Percentiles rank a stretch among this genome's conserved stretches.
Evolutionary conservation across 352 stramenopile species (phyloP).

Genomic region (Phytophthora hibernalis): DNA sequence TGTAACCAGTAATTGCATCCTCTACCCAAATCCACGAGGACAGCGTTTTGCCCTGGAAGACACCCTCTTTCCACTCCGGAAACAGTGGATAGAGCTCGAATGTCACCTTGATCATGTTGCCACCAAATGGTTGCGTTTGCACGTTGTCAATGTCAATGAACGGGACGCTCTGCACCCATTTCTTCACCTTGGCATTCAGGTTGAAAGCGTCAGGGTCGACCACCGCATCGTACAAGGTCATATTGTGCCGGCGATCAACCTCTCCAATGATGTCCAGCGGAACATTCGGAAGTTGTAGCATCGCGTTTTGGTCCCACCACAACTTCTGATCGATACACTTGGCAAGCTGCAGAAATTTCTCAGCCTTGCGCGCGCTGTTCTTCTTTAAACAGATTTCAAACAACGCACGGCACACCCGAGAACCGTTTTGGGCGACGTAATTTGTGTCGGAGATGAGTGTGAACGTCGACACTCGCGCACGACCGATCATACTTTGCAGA

Average conservation of each 20-base stretch:
- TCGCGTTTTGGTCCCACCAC: conserved; percentile 96
- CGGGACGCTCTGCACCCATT: conserved; percentile 71
- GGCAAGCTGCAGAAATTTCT: conserved; percentile 96
- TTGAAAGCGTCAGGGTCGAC: conserved; percentile 46
- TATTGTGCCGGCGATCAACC: conserved; percentile 77
- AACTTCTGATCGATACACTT: conserved; percentile 98
- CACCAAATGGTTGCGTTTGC: conserved; percentile 95
- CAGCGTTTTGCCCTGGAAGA: conserved; percentile 62
- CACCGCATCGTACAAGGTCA: conserved; percentile 72
- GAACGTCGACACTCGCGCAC: conserved; percentile 93
- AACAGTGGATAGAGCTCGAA: conserved; percentile 82
- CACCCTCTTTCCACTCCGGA: conserved; percentile 69
- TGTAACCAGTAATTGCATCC: conserved; percentile 91
- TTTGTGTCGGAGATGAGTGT: conserved; percentile 99
- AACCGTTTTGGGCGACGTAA: conserved; percentile 99
- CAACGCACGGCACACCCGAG: conserved; percentile 96
- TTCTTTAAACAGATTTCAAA: conserved; percentile 99
- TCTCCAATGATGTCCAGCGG: conserved; percentile 89
- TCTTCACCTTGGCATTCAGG: conserved; percentile 65
- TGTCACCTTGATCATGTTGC: conserved; percentile 94
- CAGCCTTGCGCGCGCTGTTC: conserved; percentile 81
- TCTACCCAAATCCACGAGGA: conserved; percentile 99
- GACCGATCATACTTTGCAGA: conserved; percentile 88
- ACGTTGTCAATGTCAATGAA: conserved; percentile 75
- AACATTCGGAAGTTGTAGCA: conserved; percentile 94